Percentiles rank a stretch among this genome's conserved stretches.
These are phyloP conservation scores for Blastobotrys americana DNA, from an alignment of 805 yeast genomes.

Conservation along the genomic window DNA sequence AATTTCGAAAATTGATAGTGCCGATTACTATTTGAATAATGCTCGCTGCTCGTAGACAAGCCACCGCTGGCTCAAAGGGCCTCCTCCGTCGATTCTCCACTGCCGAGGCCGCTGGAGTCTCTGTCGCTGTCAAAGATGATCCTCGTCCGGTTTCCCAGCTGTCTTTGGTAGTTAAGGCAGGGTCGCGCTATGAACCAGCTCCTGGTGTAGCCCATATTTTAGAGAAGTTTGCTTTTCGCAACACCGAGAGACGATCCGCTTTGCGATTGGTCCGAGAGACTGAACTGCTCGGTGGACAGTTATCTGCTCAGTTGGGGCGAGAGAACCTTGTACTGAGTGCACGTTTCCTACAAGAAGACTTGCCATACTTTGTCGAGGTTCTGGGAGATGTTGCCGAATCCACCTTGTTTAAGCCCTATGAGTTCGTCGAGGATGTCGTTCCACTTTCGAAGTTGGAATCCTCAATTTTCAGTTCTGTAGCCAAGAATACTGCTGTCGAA, in stretches of 20 bases:
- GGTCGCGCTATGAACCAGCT: conserved; percentile 60
- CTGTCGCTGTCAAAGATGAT: conserved; percentile 36
- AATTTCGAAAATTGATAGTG: too few species aligned
- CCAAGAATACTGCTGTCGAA: conserved; percentile 62
- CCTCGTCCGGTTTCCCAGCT: conserved; percentile 65
- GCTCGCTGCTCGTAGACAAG: neutral
- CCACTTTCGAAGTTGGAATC: conserved; percentile 70
- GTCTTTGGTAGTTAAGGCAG: conserved; percentile 77
- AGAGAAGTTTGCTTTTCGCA: conserved; percentile 70
- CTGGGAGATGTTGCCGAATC: conserved; percentile 61
- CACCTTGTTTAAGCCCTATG: conserved; percentile 75
- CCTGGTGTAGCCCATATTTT: conserved; percentile 84
- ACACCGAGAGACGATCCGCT: conserved; percentile 77
- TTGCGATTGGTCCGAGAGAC: conserved; percentile 90
- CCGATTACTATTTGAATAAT: too few species aligned
- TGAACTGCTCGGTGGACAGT: conserved; percentile 84
- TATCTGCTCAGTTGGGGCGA: conserved; percentile 65
- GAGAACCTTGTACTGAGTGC: conserved; percentile 78
- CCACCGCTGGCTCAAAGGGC: neutral
- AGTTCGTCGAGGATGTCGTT: conserved; percentile 69
- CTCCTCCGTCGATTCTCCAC: conserved; percentile 22
- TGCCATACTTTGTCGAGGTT: conserved; percentile 87
- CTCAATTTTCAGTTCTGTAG: conserved; percentile 36
- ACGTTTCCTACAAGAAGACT: conserved; percentile 73
- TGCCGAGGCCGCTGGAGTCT: conserved; percentile 25